phyloP scores from a whole-genome alignment of 495 filamentous ascomycete genomes.

The Talaromyces trachyspermus region DNA sequence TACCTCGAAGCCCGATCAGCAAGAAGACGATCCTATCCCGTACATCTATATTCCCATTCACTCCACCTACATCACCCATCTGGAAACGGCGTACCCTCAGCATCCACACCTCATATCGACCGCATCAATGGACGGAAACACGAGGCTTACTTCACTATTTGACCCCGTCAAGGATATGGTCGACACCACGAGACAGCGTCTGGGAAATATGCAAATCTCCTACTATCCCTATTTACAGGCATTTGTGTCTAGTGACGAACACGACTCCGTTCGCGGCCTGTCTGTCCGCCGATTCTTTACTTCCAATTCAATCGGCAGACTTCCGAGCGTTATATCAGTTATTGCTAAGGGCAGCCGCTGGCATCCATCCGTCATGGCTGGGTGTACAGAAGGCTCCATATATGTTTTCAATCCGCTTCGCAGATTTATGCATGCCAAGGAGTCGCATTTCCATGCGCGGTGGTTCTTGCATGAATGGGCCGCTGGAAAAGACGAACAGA shows the following conservation, averaged over 20 bases:
- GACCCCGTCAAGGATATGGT: slow-evolving; percentile 42
- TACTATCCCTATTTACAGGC: slow-evolving; percentile 52
- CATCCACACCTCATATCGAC: slow-evolving; percentile 48
- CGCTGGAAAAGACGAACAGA: slow-evolving; percentile 19
- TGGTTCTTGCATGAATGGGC: slow-evolving; percentile 61
- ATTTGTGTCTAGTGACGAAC: slow-evolving; percentile 51
- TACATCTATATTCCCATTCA: slow-evolving; percentile 51
- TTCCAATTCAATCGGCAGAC: slow-evolving; percentile 30
- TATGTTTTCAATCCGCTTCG: slow-evolving; percentile 49
- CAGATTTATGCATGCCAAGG: slow-evolving; percentile 45
- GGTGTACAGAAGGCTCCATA: slow-evolving; percentile 50
- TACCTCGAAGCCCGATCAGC: slow-evolving; percentile 3
- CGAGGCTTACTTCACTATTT: slow-evolving; percentile 48
- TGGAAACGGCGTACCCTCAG: slow-evolving; percentile 53
- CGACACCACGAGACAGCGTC: slow-evolving; percentile 43
- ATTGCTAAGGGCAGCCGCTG: slow-evolving; percentile 34
- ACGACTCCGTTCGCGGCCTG: slow-evolving; percentile 44
- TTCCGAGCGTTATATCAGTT: slow-evolving; percentile 31
- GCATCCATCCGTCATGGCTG: slow-evolving; percentile 49
- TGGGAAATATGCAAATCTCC: slow-evolving; percentile 38
- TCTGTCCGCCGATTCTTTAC: slow-evolving; percentile 51
- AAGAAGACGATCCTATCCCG: slow-evolving; percentile 24
- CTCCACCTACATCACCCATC: slow-evolving; percentile 51
- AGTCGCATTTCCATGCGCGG: slow-evolving; percentile 47
- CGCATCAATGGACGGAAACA: slow-evolving; percentile 50